Conservation (phyloP, 2,329 filamentous ascomycete species). For the Botrytis porri region DNA sequence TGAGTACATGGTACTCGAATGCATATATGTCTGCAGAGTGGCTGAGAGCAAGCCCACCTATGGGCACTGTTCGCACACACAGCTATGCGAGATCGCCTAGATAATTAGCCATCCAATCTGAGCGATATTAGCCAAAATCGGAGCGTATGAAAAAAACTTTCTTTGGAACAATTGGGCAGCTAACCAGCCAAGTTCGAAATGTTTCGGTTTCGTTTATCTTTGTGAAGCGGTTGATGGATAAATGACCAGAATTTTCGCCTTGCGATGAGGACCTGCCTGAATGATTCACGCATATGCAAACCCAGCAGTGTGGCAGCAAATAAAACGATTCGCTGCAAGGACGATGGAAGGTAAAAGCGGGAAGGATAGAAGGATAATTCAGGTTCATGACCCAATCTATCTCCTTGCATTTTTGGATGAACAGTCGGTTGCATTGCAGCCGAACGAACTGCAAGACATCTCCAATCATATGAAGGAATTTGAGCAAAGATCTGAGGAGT, state of each 20-base stretch:
- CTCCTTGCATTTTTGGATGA: not conserved
- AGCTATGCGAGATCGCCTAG: not conserved
- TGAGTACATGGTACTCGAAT: not conserved
- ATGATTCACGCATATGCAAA: not conserved
- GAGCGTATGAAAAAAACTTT: not conserved
- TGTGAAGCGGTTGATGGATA: not conserved
- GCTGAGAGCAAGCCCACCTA: not conserved
- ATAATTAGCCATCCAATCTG: not conserved
- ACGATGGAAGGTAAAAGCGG: not conserved
- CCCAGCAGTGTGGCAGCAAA: slow-evolving; percentile 8
- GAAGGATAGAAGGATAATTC: slow-evolving; percentile 1
- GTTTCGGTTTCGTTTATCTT: not conserved
- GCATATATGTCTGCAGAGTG: not conserved
- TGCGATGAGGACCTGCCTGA: not conserved
- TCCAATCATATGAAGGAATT: not conserved
- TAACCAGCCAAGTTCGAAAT: not conserved
- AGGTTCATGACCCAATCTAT: not conserved
- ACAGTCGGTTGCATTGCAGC: not conserved
- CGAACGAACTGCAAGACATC: slow-evolving; percentile 4
- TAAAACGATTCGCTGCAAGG: slow-evolving; percentile 1
- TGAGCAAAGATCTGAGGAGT: not conserved
- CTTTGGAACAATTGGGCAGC: not conserved
- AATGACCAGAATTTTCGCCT: not conserved
- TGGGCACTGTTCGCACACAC: not conserved
- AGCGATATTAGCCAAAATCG: not conserved